Evolutionary conservation across 108 stramenopile species (phyloP).

Genomic region (Fistulifera pelliculosa): DNA sequence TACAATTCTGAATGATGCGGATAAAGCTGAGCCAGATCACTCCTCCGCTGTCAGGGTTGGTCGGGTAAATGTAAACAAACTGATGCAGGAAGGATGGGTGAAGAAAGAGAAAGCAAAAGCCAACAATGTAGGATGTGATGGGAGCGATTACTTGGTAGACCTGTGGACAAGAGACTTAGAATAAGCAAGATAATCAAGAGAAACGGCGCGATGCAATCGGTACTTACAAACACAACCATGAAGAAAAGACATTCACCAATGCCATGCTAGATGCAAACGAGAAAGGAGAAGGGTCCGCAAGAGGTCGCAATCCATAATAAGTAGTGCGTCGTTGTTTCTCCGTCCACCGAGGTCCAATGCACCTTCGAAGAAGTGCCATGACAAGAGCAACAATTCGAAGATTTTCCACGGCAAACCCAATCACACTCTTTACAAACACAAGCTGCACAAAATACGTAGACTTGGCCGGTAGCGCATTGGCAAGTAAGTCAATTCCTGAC

Average conservation of each 20-base stretch:
- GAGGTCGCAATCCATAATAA: conserved; percentile 31
- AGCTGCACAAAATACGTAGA: conserved; percentile 35
- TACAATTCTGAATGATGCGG: conserved; percentile 23
- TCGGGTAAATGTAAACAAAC: conserved; percentile 57
- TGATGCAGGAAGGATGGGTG: conserved; percentile 48
- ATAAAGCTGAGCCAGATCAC: conserved; percentile 37
- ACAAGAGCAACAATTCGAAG: conserved; percentile 35
- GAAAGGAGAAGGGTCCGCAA: conserved; percentile 44
- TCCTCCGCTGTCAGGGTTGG: conserved; percentile 56
- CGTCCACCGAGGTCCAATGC: conserved; percentile 45
- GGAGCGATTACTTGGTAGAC: conserved; percentile 58
- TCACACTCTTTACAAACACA: conserved; percentile 39
- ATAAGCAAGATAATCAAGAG: too few species aligned
- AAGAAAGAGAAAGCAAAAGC: conserved; percentile 41
- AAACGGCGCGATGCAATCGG: too few species aligned
- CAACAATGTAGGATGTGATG: conserved; percentile 37
- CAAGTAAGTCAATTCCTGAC: conserved; percentile 23
- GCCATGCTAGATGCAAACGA: conserved; percentile 26
- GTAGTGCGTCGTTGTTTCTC: conserved; percentile 46
- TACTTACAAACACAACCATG: neutral
- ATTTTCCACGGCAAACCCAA: conserved; percentile 40
- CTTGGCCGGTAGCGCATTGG: conserved; percentile 30
- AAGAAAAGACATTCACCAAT: neutral
- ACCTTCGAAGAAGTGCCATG: conserved; percentile 25
- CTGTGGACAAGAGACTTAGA: neutral